Conservation (phyloP, 2,329 filamentous ascomycete genomes). For the Colletotrichum karsti region DNA sequence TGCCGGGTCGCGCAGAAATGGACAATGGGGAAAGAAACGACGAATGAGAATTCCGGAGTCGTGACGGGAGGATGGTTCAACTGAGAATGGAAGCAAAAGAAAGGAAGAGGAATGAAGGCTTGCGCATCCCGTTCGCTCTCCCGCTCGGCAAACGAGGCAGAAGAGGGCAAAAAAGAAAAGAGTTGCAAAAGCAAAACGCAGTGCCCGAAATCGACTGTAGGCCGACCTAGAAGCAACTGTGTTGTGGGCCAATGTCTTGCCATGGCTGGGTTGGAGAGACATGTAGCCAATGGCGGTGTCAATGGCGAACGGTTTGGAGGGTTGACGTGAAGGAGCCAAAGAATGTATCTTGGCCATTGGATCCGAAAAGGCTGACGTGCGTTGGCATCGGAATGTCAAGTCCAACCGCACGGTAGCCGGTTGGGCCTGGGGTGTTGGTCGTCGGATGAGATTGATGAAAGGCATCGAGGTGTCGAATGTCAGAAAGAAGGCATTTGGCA, state of each 20-base stretch:
- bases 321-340: not conserved
- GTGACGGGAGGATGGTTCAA: not conserved
- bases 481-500: not conserved
- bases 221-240: not conserved
- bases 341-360: not conserved
- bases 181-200: not conserved
- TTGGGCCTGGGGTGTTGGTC: not conserved
- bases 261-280: constrained; percentile 15
- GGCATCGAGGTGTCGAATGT: not conserved
- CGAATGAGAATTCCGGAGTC: not conserved
- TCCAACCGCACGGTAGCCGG: not conserved
- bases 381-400: not conserved
- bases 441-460: not conserved
- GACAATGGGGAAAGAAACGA: not conserved
- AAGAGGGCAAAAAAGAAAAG: not conserved
- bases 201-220: not conserved
- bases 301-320: not conserved
- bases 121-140: not conserved
- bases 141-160: not conserved
- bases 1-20: not conserved
- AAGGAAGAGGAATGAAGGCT: constrained; percentile 7
- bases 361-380: not conserved
- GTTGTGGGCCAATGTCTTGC: constrained; percentile 18
- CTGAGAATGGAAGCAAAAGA: not conserved
- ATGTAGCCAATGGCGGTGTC: not conserved